Percentiles rank a stretch among this genome's conserved stretches.
Evolutionary conservation across 495 filamentous ascomycete species (phyloP).

Genomic region (Penicillium maclennaniae): DNA sequence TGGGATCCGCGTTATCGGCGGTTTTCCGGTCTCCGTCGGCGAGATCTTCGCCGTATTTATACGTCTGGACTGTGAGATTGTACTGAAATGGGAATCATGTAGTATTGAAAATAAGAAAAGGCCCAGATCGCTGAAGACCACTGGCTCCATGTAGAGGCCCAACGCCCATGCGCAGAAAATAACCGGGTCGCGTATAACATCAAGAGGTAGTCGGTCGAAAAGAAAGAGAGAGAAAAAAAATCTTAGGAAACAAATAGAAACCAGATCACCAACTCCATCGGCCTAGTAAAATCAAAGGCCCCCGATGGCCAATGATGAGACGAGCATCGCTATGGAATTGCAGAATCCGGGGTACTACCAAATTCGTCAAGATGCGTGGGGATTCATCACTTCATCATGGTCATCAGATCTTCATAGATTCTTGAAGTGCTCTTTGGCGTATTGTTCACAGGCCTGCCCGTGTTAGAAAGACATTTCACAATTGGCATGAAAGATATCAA

Average conservation of each 20-base stretch:
- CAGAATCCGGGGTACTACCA: conserved; percentile 32
- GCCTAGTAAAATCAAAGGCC: conserved; percentile 23
- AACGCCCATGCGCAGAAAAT: conserved; percentile 13
- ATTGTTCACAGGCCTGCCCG: conserved; percentile 88
- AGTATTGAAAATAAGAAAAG: conserved; percentile 16
- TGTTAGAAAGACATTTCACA: conserved; percentile 5
- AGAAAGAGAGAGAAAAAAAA: conserved; percentile 1
- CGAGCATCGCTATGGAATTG: conserved; percentile 33
- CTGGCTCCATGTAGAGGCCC: conserved; percentile 8
- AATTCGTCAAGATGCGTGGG: conserved; percentile 33
- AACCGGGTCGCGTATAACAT: conserved; percentile 7
- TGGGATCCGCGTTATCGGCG: conserved; percentile 12
- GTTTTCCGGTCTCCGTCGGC: conserved; percentile 18
- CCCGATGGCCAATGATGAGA: conserved; percentile 17
- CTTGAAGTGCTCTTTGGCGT: conserved; percentile 94
- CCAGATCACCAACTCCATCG: conserved; percentile 34
- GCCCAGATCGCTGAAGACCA: conserved; percentile 13
- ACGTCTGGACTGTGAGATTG: not conserved
- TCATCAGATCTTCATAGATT: conserved; percentile 38
- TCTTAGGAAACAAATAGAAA: conserved; percentile 10
- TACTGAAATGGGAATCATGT: conserved; percentile 21
- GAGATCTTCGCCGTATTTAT: not conserved
- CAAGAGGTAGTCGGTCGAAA: not conserved
- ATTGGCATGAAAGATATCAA: conserved; percentile 5
- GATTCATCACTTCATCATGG: conserved; percentile 41